Conservation (phyloP, 208 protist species). For the Trypanosoma boissoni region DNA sequence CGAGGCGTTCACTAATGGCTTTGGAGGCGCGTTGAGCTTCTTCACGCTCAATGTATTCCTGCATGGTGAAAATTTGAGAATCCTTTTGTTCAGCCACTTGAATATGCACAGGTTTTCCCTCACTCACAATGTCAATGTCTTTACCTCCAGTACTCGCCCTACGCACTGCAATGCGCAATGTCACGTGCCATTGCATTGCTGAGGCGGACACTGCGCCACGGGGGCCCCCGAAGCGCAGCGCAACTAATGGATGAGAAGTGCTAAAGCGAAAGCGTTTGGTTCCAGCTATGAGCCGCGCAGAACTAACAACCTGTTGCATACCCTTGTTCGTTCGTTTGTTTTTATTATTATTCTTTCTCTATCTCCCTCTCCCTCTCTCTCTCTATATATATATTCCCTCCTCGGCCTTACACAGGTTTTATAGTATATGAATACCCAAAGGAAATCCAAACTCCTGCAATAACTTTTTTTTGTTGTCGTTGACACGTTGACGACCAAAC, state of each 20-base stretch:
- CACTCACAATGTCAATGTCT: constrained; percentile 64
- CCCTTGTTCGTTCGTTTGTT: background rate
- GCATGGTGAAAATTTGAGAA: constrained; percentile 76
- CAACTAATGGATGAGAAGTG: background rate
- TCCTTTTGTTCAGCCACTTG: constrained; percentile 71
- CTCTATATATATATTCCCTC: background rate
- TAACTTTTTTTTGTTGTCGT: background rate
- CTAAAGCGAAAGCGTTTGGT: too few relatives aligned
- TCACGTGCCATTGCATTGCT: background rate
- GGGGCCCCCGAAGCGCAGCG: background rate
- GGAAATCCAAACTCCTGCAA: background rate
- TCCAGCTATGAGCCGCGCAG: too few relatives aligned
- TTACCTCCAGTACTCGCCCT: constrained; percentile 47
- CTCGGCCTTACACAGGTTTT: background rate
- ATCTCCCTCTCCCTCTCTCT: background rate
- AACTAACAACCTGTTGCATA: background rate
- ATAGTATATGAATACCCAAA: background rate
- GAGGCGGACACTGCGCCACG: background rate
- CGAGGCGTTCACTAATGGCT: constrained; percentile 44
- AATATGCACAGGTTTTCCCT: constrained; percentile 67
- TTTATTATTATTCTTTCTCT: background rate
- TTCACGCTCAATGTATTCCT: constrained; percentile 75
- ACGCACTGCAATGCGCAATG: constrained; percentile 22
- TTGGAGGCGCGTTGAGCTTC: constrained; percentile 41
- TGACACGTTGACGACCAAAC: too few relatives aligned